Base-by-base conservation (phyloP, 371 early-diverging fungal genomes). In the Mucor plumbeus region DNA sequence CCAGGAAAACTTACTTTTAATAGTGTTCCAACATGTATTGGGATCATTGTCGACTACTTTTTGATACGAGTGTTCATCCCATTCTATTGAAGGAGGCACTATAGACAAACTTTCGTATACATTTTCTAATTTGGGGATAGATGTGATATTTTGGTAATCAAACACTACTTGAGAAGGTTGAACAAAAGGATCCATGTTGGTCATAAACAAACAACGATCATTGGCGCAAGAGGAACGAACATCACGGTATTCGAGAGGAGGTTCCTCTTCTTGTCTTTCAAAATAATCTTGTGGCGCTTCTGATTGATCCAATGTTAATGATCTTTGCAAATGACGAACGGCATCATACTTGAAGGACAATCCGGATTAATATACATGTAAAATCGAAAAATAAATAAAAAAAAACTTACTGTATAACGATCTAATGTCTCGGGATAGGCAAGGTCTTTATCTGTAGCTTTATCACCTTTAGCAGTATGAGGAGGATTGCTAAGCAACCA, bases 1-100 rank as follows among this genome's bases (percentile, higher is more conserved):
- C 26, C 26, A 26, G 13, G 8, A 31, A 0, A 13, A 54, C 61
- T 63, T 80, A 84, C 84, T 72, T 61, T 64, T 65, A 59, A 76
- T 80, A 10, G 83, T 84, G 31, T 80, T 77, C 88, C 88, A 88
- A 53, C 88, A 88, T 7, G 87, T 86, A 7, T 64, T 82, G 9
- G 77, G 72, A 69, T 87, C 81, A n/a, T 70, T 72, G 69, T 88
- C 88, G 0, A 87, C 87, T 1, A 82, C 86, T 15, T 70, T 78
- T 40, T 87, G 87, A 57, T 84, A 88, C 1, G 83, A 81, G 64
- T 83, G 75, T 55, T 81, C 74, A 9, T 77, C 79, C 74, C 86
- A 84, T 53, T 80, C 80, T 9, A 76, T 69, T 0, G 70, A 66
- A 0, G 69, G 61, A 0, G 86, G 81, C 31, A 80, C 64, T 34